Conservation (phyloP, 495 filamentous ascomycete genomes). For the Neurospora sp. region DNA sequence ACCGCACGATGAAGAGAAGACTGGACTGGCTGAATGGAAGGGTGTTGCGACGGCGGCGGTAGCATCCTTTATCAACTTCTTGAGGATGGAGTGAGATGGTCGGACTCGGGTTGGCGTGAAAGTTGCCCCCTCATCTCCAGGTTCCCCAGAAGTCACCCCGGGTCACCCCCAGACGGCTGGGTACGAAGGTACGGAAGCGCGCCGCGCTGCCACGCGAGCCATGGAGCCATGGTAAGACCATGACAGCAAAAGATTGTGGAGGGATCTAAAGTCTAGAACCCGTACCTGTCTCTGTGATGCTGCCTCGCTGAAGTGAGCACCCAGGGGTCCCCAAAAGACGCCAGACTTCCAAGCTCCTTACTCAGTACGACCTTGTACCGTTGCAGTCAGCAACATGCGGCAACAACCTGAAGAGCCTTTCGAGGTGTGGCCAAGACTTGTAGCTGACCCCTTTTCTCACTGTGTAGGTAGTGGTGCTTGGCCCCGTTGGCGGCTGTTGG, state of each 20-base stretch:
- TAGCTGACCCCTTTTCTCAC: background rate
- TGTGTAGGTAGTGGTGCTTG: slow-evolving; percentile 1
- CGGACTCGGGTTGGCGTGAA: background rate
- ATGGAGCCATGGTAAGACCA: background rate
- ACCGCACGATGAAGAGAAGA: background rate
- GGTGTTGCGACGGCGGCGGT: background rate
- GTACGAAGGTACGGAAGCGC: background rate
- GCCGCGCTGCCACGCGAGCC: background rate
- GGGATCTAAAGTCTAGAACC: background rate
- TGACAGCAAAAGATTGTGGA: background rate
- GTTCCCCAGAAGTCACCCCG: background rate
- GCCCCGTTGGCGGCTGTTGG: background rate
- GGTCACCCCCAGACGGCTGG: background rate
- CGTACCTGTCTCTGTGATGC: background rate
- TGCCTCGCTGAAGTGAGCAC: background rate
- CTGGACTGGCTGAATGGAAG: background rate
- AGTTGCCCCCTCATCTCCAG: background rate
- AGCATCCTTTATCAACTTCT: background rate
- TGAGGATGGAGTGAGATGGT: background rate
- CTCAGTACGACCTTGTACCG: slow-evolving; percentile 1
- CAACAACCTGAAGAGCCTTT: background rate
- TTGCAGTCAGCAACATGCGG: background rate
- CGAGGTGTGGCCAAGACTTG: background rate
- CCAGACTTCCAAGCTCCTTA: background rate
- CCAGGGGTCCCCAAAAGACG: background rate